Evolutionary conservation across 2,329 filamentous ascomycete genomes (phyloP), one percentile per base, ranked within the genome.

Genomic region (Epichloe scottii): DNA sequence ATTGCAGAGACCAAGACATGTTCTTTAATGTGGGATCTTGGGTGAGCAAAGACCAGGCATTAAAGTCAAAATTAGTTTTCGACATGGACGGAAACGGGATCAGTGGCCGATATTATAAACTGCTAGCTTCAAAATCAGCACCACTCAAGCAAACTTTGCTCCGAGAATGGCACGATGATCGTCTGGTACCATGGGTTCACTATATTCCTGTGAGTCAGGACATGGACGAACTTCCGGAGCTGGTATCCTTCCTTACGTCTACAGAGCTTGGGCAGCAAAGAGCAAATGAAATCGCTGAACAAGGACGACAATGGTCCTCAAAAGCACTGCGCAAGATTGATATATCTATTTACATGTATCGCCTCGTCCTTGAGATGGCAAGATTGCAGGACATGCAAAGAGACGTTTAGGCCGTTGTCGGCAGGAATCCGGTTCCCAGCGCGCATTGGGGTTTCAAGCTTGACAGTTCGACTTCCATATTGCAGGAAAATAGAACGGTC

Each of bases 331-430:
- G 81, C 41, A 76, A 78, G 43, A 72, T 77, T 38, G 81, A 86
- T 59, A 72, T 81, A 58, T 70, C 75, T 26, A 69, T 78, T 2
- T 83, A 82, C 67, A 69, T 78, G 26, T 84, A 82, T 57, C 68
- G 82, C 47, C 59, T 85, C 52, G 54, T 85, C 56, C 59, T 85
- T 21, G 82, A 85, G 68, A 71, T 74, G 47, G 68, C 66, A 17
- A 65, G 72, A 45, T 43, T 73, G 6, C 64, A 68, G 52, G 69
- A 74, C n/a, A 23, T 41, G 12, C 48, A 61, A 60, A 4, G 41
- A 55, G 2, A 53, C 21, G 21, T 3, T 21, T 21, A 21, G 21
- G 21, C 21, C 21, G 21, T 21, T 21, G 21, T 21, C 21, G 21
- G 21, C 21, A 21, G 21, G 21, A 21, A 21, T 21, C 21, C 21